Conservation (phyloP, 2,329 filamentous ascomycete species). For the Aspergillus udagawae region DNA sequence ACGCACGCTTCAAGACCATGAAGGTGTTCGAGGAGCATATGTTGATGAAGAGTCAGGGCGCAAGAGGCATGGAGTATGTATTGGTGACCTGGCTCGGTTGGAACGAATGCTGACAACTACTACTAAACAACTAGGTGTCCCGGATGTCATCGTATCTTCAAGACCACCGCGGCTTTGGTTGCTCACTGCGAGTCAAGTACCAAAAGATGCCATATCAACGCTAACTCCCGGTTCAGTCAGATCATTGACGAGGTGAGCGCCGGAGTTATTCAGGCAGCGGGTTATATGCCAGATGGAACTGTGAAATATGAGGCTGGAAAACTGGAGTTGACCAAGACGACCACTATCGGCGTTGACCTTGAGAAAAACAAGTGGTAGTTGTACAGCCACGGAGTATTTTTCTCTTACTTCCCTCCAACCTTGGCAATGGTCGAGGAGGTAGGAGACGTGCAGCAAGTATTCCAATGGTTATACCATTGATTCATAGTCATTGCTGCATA, state of each 20-base stretch:
- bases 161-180: slow-evolving; percentile 34
- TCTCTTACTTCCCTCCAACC: neutral
- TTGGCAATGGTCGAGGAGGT: neutral
- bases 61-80: slow-evolving; percentile 17
- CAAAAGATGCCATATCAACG: slow-evolving; percentile 32
- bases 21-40: slow-evolving; percentile 33
- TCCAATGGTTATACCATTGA: no score
- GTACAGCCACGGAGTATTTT: neutral
- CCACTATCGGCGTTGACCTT: slow-evolving; percentile 9
- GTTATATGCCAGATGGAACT: slow-evolving; percentile 30
- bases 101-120: neutral
- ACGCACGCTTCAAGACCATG: slow-evolving; percentile 19
- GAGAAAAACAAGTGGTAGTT: slow-evolving; percentile 9
- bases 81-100: no score
- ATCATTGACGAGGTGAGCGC: slow-evolving; percentile 37
- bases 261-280: slow-evolving; percentile 33
- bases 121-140: slow-evolving; percentile 29
- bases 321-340: slow-evolving; percentile 12
- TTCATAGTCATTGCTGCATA: neutral
- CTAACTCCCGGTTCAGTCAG: slow-evolving; percentile 26
- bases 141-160: slow-evolving; percentile 37
- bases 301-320: slow-evolving; percentile 28
- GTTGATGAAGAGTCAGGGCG: slow-evolving; percentile 13
- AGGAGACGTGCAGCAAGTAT: neutral
- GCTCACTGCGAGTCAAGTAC: slow-evolving; percentile 38